Percentiles rank a stretch among this genome's conserved stretches.
These are phyloP conservation scores for Pseudopyrenochaeta lycopersici DNA, from an alignment of 2,329 filamentous ascomycete species.

Conservation along the genomic window DNA sequence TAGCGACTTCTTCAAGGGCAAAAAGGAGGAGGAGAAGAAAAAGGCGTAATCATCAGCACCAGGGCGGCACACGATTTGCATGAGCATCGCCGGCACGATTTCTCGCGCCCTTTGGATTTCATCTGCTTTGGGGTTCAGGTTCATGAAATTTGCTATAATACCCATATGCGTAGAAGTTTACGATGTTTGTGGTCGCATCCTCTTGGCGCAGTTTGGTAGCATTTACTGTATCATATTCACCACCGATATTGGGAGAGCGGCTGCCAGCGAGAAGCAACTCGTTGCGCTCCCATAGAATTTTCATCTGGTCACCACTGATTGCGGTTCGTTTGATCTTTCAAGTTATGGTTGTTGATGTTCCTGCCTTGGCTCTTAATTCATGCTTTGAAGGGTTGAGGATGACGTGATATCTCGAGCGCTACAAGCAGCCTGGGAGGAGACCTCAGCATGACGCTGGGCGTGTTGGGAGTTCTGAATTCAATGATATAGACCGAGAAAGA, in stretches of 20 bases:
- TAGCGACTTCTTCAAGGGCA: slow-evolving; percentile 48
- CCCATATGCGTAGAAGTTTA: slow-evolving; percentile 14
- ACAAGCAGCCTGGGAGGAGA: slow-evolving; percentile 1
- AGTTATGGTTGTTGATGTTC: too few relatives aligned
- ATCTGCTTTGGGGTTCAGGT: slow-evolving; percentile 6
- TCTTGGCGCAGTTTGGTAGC: slow-evolving; percentile 11
- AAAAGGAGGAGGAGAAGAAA: slow-evolving; percentile 39
- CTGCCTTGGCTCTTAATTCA: not conserved
- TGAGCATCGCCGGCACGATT: slow-evolving; percentile 7
- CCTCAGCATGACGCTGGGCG: not conserved
- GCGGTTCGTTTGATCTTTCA: too few relatives aligned
- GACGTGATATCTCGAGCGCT: slow-evolving; percentile 20
- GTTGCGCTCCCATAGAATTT: not conserved
- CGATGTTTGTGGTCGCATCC: slow-evolving; percentile 10
- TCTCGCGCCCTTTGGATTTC: slow-evolving; percentile 16
- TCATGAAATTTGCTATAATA: slow-evolving; percentile 21
- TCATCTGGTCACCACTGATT: not conserved
- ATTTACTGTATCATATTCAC: slow-evolving; percentile 8
- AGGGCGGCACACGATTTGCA: not conserved
- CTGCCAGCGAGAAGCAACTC: not conserved
- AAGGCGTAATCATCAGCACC: slow-evolving; percentile 21
- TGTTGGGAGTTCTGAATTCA: not conserved
- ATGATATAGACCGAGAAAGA: not conserved
- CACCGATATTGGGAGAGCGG: not conserved
- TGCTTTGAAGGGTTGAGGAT: slow-evolving; percentile 10